Conservation (phyloP, 192 early-diverging fungal genomes). For the Coemansia asiatica region DNA sequence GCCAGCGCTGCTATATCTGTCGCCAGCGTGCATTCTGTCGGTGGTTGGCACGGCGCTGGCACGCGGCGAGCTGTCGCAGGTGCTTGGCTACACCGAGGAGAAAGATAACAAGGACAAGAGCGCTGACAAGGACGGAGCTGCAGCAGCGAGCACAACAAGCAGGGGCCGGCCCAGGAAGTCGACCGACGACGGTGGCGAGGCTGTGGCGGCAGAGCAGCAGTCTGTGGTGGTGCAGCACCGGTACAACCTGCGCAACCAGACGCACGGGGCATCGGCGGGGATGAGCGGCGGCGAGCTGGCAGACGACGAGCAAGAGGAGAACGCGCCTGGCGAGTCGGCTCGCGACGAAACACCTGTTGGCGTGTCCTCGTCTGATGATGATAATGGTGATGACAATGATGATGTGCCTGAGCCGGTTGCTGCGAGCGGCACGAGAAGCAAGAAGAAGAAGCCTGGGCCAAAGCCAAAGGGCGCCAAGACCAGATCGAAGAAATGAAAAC, state of each 20-base stretch:
- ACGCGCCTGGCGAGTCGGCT: slow-evolving; percentile 30
- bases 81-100: slow-evolving; percentile 70
- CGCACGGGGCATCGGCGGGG: not conserved
- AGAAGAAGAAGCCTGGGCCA: slow-evolving; percentile 2
- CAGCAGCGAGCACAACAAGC: slow-evolving; percentile 8
- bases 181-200: not conserved
- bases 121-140: slow-evolving; percentile 37
- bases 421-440: slow-evolving; percentile 1
- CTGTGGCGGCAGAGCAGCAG: not conserved
- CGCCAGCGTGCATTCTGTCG: slow-evolving; percentile 93
- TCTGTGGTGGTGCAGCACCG: slow-evolving; percentile 16
- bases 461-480: slow-evolving; percentile 24
- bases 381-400: too few relatives aligned
- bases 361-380: too few relatives aligned
- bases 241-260: slow-evolving; percentile 40
- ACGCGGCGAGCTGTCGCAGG: slow-evolving; percentile 67
- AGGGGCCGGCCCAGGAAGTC: slow-evolving; percentile 12
- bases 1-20: slow-evolving; percentile 94
- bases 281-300: slow-evolving; percentile 44
- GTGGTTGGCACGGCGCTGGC: slow-evolving; percentile 63
- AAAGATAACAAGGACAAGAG: slow-evolving; percentile 48
- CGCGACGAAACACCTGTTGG: slow-evolving; percentile 12
- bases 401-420: slow-evolving; percentile 5
- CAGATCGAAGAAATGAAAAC: slow-evolving; percentile 18
- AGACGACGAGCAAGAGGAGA: slow-evolving; percentile 51